Conservation (phyloP, 116 monocot species). For the Dioscorea cayenensis region DNA sequence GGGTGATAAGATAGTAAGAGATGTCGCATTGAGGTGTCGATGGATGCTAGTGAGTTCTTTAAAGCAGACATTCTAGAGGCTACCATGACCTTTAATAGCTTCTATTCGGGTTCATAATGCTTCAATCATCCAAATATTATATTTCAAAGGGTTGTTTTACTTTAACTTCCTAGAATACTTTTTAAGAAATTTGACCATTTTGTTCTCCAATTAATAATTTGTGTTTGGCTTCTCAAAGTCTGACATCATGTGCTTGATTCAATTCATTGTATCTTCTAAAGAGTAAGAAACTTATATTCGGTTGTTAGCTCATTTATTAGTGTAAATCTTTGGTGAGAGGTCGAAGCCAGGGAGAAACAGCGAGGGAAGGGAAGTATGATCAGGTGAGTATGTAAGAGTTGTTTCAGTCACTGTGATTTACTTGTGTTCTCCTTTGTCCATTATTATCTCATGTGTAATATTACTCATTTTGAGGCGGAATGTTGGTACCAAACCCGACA, state of each 20-base stretch:
- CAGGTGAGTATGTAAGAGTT: no score
- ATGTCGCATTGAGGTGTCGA: slow-evolving; percentile 44
- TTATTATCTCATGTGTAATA: no score
- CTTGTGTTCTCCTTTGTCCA: no score
- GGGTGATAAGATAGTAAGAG: slow-evolving; percentile 50
- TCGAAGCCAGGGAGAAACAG: no score
- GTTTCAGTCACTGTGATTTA: no score
- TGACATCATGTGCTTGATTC: not conserved
- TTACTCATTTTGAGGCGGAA: no score
- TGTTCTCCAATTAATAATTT: not conserved
- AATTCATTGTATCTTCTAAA: not conserved
- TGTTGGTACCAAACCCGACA: no score
- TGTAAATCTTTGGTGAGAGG: no score
- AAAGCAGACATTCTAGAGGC: not conserved
- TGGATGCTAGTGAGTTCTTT: slow-evolving; percentile 41
- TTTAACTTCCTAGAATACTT: not conserved
- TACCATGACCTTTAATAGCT: not conserved
- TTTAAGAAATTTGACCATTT: not conserved
- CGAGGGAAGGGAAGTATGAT: no score
- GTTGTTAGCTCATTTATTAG: not conserved
- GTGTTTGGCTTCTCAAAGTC: not conserved
- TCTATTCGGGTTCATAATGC: not conserved
- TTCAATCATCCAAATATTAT: not conserved
- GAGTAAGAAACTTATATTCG: not conserved
- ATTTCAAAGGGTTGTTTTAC: not conserved